phyloP scores from a whole-genome alignment of 164 flowering plant genomes.

The Cinnamomum chago region DNA sequence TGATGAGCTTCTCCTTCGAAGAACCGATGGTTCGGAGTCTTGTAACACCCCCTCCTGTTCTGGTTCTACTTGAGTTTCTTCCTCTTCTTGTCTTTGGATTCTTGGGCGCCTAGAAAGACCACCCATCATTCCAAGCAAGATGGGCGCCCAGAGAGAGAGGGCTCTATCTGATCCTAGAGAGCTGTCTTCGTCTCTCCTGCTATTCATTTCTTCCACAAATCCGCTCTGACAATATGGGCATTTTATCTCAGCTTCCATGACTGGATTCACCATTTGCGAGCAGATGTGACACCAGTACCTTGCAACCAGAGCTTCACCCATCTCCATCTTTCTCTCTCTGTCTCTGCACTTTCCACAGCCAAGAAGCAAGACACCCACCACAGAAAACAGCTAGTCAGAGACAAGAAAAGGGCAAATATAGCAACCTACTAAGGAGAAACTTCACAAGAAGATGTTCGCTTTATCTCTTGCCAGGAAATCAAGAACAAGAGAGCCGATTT shows the following conservation, averaged over 20 bases:
- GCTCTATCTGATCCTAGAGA: conserved; percentile 51
- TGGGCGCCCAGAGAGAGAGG: conserved; percentile 77
- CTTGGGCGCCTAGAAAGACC: conserved; percentile 33
- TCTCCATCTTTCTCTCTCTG: conserved; percentile 14
- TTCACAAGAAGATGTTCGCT: neutral
- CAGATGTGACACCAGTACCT: conserved; percentile 83
- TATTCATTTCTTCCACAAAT: conserved; percentile 67
- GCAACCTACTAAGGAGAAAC: neutral
- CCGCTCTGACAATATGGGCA: conserved; percentile 72
- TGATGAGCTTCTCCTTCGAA: conserved; percentile 56
- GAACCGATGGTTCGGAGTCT: conserved; percentile 37
- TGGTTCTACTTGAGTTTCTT: conserved; percentile 27
- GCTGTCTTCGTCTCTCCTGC: conserved; percentile 12
- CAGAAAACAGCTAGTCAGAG: neutral
- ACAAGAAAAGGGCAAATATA: neutral
- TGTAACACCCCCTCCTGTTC: conserved; percentile 28
- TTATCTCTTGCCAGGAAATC: neutral
- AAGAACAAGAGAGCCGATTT: neutral
- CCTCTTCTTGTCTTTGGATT: conserved; percentile 23
- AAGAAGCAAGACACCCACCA: neutral
- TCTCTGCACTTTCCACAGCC: neutral
- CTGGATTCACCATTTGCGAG: conserved; percentile 55
- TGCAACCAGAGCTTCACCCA: conserved; percentile 52
- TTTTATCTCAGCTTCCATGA: conserved; percentile 62
- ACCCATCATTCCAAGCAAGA: conserved; percentile 74